A percentile compares a stretch with the other conserved stretches of the same genome.
These are phyloP conservation scores for Tetrahymena thermophila DNA, from an alignment of 73 alveolate species.

Conservation along the genomic window DNA sequence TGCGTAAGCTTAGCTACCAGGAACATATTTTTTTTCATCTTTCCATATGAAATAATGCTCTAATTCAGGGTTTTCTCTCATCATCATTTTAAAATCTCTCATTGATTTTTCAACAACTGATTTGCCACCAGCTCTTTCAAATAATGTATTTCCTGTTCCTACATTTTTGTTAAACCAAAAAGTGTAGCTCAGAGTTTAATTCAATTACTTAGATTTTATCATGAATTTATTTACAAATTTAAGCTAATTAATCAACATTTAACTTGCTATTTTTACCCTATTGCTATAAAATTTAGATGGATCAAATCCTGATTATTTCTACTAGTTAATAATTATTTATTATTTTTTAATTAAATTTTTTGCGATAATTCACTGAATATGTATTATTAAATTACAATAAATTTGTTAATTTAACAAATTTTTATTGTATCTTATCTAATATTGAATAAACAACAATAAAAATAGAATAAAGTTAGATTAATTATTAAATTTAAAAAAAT, in stretches of 20 bases:
- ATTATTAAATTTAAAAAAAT: too few relatives aligned
- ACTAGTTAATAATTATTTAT: background rate
- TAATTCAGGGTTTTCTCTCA: background rate
- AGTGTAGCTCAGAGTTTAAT: background rate
- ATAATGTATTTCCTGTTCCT: background rate
- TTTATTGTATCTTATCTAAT: background rate
- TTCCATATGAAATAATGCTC: background rate
- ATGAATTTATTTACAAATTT: background rate
- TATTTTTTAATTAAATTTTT: too few relatives aligned
- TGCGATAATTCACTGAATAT: background rate
- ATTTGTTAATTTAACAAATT: too few relatives aligned
- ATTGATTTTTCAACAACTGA: background rate
- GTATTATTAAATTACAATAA: too few relatives aligned
- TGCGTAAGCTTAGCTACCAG: background rate
- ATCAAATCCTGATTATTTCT: background rate
- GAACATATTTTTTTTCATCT: background rate
- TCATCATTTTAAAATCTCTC: background rate
- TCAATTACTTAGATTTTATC: background rate
- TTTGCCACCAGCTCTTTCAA: background rate
- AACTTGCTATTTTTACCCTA: background rate
- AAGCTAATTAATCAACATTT: background rate
- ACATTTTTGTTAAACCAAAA: background rate
- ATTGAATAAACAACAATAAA: background rate
- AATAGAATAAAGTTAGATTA: background rate
- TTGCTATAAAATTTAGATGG: background rate